A percentile compares a stretch with the other conserved stretches of the same genome.
These are phyloP conservation scores for Gnetum montanum DNA, from an alignment of 75 land plant species.

Conservation along the genomic window DNA sequence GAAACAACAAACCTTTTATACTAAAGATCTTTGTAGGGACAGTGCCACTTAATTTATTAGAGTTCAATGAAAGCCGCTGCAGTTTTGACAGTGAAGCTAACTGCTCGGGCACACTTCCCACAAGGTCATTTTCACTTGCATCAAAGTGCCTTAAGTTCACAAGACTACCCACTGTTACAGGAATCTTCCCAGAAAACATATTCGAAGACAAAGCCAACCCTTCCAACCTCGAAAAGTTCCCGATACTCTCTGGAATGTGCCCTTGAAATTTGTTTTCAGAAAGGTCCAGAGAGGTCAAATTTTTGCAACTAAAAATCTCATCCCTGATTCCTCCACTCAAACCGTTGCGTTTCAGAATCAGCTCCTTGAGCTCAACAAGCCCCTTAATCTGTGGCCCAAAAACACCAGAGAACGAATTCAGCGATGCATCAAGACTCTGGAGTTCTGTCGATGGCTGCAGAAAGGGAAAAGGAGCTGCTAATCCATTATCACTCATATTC, in stretches of 20 bases:
- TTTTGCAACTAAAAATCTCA: slow-evolving; percentile 1
- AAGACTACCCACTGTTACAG: background rate
- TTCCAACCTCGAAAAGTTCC: background rate
- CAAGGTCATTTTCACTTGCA: background rate
- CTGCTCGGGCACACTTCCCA: background rate
- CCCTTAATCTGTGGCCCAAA: slow-evolving; percentile 7
- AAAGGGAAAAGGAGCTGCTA: slow-evolving; percentile 14
- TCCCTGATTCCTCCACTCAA: too few species aligned
- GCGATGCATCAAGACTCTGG: slow-evolving; percentile 6
- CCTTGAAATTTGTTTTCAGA: slow-evolving; percentile 6
- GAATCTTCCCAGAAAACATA: background rate
- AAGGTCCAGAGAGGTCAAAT: slow-evolving; percentile 6
- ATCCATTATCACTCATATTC: slow-evolving; percentile 13
- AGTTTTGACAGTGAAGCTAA: background rate
- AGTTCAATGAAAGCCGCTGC: slow-evolving; percentile 6
- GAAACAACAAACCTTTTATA: slow-evolving; percentile 16
- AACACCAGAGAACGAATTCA: slow-evolving; percentile 7
- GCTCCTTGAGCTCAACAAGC: slow-evolving; percentile 4
- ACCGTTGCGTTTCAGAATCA: slow-evolving; percentile 7
- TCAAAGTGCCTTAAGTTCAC: background rate
- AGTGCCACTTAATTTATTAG: slow-evolving; percentile 14
- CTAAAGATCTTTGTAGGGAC: slow-evolving; percentile 17
- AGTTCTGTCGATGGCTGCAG: slow-evolving; percentile 5
- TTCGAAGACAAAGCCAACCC: background rate
- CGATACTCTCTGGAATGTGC: background rate